Evolutionary conservation across 2,329 filamentous ascomycete species (phyloP).

Genomic region (Cladophialophora bantiana): DNA sequence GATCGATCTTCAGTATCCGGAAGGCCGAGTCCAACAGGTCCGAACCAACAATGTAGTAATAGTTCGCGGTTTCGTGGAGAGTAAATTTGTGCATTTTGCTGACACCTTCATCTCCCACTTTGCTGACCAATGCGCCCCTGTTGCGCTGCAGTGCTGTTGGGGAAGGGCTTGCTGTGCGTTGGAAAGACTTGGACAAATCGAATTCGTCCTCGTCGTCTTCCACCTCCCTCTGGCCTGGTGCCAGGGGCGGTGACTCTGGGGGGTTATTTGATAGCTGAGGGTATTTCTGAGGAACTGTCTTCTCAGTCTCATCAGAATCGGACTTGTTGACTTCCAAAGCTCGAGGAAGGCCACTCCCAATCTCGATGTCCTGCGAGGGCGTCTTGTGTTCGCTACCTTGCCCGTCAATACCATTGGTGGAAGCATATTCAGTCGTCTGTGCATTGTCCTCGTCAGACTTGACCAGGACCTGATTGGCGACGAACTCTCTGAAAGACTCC

Average conservation of each 20-base stretch:
- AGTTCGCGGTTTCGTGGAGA: slow-evolving; percentile 92
- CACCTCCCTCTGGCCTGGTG: slow-evolving; percentile 44
- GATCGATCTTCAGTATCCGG: slow-evolving; percentile 92
- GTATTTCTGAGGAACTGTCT: slow-evolving; percentile 29
- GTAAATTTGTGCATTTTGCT: slow-evolving; percentile 91
- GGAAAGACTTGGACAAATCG: slow-evolving; percentile 53
- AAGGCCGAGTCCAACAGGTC: slow-evolving; percentile 89
- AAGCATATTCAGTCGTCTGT: slow-evolving; percentile 27
- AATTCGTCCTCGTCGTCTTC: slow-evolving; percentile 55
- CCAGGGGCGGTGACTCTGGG: slow-evolving; percentile 43
- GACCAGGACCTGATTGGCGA: slow-evolving; percentile 19
- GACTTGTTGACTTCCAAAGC: slow-evolving; percentile 23
- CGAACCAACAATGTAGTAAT: slow-evolving; percentile 92
- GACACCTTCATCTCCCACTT: slow-evolving; percentile 53
- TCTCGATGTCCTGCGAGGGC: slow-evolving; percentile 3
- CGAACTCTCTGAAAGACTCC: slow-evolving; percentile 36
- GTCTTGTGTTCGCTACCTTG: neutral
- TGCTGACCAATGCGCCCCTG: slow-evolving; percentile 46
- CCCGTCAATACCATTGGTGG: slow-evolving; percentile 3
- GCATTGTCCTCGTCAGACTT: slow-evolving; percentile 43
- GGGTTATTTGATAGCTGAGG: slow-evolving; percentile 44
- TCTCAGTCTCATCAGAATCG: slow-evolving; percentile 24
- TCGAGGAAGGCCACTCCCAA: slow-evolving; percentile 7
- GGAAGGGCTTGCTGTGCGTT: slow-evolving; percentile 49
- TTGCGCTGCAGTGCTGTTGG: slow-evolving; percentile 49